Evolutionary conservation across 768 basidiomycete species (phyloP), one percentile per base, ranked within the genome.

Genomic region (Podaxis sp.): DNA sequence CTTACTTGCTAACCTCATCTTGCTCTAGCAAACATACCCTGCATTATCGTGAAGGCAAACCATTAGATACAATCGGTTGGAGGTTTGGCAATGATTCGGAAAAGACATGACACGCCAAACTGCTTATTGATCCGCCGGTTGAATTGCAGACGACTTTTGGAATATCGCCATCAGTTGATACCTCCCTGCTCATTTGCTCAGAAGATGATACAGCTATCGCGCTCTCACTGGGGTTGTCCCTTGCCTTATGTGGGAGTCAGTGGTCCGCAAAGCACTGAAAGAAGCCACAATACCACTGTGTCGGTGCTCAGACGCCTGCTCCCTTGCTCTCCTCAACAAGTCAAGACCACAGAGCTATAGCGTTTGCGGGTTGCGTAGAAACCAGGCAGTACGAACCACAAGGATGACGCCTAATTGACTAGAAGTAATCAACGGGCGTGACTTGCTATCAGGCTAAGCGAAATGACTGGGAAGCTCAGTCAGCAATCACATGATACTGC

Each of bases 111-210:
- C 4, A 1, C 19, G n/a, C 47, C 19, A 29, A 22, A 59, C 13
- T 36, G 36, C 24, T n/a, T 25, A 15, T 36, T 60, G 59, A 60
- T 60, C 59, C 51, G 59, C 51, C 59, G 51, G 51, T 19, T 40
- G 54, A 38, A 38, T 33, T 36, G 19, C 19, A 17, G 17, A 8
- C 29, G 12, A 47, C 33, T 59, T 59, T 59, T 38, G 5, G 17
- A n/a, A 13, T 2, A 54, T 29, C 51, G 12, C 7, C 25, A n/a
- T 43, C 19, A 6, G 3, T 53, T 41, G 51, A 37, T 17, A 38
- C 19, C 17, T 24, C 43, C n/a, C 40, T 60, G 51, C 59, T 60
- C 59, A 60, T 1, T 53, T 60, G 59, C 59, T 60, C 59, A 60
- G 25, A 60, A 43, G 50, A 38, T 52, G 49, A 24, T 33, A 33